These are phyloP conservation scores for Euptelea pleiosperma DNA, from an alignment of 164 flowering plant genomes.

Conservation along the genomic window DNA sequence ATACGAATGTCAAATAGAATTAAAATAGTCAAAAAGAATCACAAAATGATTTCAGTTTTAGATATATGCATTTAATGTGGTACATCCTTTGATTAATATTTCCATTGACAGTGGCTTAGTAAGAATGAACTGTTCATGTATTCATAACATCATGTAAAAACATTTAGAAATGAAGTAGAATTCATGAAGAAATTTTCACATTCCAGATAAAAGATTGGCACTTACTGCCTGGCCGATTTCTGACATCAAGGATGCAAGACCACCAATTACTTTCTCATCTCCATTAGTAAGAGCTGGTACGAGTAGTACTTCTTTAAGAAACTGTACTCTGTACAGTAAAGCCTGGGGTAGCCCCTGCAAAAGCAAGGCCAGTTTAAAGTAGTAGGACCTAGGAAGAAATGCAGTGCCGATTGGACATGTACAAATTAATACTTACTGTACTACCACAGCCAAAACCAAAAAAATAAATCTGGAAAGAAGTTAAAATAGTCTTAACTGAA, in stretches of 20 bases:
- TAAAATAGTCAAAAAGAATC: constrained; percentile 5
- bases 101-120: not conserved
- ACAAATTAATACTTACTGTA: not conserved
- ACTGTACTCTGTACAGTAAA: constrained; percentile 65
- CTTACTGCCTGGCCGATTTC: constrained; percentile 98
- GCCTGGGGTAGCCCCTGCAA: constrained; percentile 79
- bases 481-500: too few species aligned
- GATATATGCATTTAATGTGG: not conserved
- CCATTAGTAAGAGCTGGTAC: constrained; percentile 70
- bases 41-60: not conserved
- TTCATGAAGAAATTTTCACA: not conserved
- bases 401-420: too few species aligned
- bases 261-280: constrained; percentile 74
- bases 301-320: constrained; percentile 74
- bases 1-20: constrained; percentile 11
- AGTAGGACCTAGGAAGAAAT: constrained; percentile 4
- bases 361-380: constrained; percentile 15
- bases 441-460: too few species aligned
- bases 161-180: not conserved
- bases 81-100: not conserved
- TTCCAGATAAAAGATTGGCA: constrained; percentile 3
- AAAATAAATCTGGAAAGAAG: too few species aligned
- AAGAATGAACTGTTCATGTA: not conserved
- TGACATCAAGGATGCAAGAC: constrained; percentile 88
- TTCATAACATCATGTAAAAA: not conserved